phyloP scores from a whole-genome alignment of 345 rosid species.

The Salix brachista region DNA sequence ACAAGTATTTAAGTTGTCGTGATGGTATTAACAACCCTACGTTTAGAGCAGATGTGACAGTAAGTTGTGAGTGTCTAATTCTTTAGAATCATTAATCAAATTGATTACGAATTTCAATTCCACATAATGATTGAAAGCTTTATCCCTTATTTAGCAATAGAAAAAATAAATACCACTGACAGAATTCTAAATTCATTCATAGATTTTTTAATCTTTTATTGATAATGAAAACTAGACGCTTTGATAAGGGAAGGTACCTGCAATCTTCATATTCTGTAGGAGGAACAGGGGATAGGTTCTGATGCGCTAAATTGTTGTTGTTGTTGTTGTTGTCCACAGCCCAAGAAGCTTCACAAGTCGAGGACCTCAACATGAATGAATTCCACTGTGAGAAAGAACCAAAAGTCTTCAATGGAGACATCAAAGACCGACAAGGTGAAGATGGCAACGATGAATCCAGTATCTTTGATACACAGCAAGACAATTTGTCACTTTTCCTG shows the following conservation, averaged over 20 bases:
- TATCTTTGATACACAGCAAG: conserved; percentile 30
- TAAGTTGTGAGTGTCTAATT: too few species aligned
- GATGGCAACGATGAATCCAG: conserved; percentile 37
- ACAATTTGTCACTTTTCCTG: conserved; percentile 13
- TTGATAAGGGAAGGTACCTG: conserved; percentile 22
- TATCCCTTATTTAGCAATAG: background rate
- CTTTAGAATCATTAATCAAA: background rate
- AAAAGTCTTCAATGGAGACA: conserved; percentile 33
- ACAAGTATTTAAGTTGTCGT: background rate
- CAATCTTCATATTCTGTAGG: conserved; percentile 26
- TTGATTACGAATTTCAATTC: background rate
- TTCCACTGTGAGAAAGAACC: conserved; percentile 42
- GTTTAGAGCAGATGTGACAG: too few species aligned
- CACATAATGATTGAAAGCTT: background rate
- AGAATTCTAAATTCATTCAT: background rate
- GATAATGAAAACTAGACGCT: background rate
- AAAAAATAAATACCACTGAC: background rate
- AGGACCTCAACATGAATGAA: conserved; percentile 26
- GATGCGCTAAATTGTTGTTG: conserved; percentile 2
- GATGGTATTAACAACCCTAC: background rate
- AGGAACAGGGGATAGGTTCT: conserved; percentile 18
- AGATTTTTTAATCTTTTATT: background rate
- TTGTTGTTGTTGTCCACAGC: conserved; percentile 12
- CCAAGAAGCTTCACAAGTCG: conserved; percentile 28
- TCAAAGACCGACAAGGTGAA: background rate